These are phyloP conservation scores for Cladorrhinum sp. DNA, from an alignment of 2,329 filamentous ascomycete genomes.

Conservation along the genomic window DNA sequence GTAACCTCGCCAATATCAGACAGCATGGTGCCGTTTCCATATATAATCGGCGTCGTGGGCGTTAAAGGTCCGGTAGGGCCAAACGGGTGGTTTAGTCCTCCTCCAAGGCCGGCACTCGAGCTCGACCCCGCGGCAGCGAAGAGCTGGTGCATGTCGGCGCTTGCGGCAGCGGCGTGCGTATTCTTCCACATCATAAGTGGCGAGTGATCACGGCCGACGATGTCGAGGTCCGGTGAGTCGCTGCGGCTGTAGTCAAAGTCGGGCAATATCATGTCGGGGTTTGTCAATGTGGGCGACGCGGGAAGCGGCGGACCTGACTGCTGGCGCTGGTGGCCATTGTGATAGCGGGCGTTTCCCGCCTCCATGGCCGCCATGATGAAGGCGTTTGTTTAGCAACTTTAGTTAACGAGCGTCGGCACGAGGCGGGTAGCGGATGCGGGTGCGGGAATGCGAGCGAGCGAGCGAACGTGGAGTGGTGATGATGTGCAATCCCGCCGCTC, in stretches of 20 bases:
- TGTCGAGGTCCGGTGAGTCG: slow-evolving; percentile 50
- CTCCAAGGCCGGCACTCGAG: slow-evolving; percentile 28
- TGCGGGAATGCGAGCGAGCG: neutral
- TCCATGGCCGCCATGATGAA: slow-evolving; percentile 30
- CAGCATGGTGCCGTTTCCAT: slow-evolving; percentile 66
- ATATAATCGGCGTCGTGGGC: slow-evolving; percentile 63
- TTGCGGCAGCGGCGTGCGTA: slow-evolving; percentile 35
- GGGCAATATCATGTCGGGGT: slow-evolving; percentile 92
- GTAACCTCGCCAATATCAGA: slow-evolving; percentile 62
- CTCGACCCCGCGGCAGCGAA: slow-evolving; percentile 33
- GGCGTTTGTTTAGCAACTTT: slow-evolving; percentile 1
- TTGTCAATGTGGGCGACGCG: slow-evolving; percentile 82
- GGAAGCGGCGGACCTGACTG: slow-evolving; percentile 48
- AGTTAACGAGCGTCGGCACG: neutral
- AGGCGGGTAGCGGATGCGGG: neutral
- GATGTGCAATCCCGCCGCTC: slow-evolving; percentile 2
- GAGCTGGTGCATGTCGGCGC: slow-evolving; percentile 41
- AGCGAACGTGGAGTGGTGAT: neutral
- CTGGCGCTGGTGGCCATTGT: slow-evolving; percentile 31
- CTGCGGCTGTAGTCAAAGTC: slow-evolving; percentile 57
- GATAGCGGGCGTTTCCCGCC: slow-evolving; percentile 28
- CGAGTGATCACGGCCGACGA: slow-evolving; percentile 44
- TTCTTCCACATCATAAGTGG: slow-evolving; percentile 53
- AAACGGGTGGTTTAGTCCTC: slow-evolving; percentile 30
- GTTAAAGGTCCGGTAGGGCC: slow-evolving; percentile 43